A percentile compares a stretch with the other conserved stretches of the same genome.
phyloP scores from a whole-genome alignment of 2,329 filamentous ascomycete genomes.

The Colletotrichum sp. region DNA sequence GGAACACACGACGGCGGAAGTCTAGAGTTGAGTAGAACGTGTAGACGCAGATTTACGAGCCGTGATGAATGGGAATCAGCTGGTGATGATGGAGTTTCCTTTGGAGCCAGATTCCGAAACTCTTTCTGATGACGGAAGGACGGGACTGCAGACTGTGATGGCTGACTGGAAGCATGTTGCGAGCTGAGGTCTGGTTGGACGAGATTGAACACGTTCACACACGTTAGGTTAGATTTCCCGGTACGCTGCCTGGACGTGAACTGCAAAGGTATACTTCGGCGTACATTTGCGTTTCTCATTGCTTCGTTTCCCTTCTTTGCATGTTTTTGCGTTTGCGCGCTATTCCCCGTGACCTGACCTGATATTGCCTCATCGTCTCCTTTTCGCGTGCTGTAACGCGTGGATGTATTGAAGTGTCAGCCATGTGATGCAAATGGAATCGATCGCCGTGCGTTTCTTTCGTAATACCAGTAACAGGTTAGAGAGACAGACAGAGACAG shows the following conservation, averaged over 20 bases:
- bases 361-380: neutral
- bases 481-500: neutral
- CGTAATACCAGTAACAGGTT: neutral
- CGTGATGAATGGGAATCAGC: neutral
- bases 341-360: neutral
- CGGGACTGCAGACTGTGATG: neutral
- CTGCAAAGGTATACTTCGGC: neutral
- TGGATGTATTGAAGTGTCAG: neutral
- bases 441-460: neutral
- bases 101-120: constrained; percentile 18
- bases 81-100: constrained; percentile 10
- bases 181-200: constrained; percentile 2
- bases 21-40: neutral
- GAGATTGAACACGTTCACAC: neutral
- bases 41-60: neutral
- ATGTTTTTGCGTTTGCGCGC: neutral
- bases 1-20: neutral
- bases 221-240: neutral
- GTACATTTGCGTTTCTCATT: neutral
- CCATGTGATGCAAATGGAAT: neutral
- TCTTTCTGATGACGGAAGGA: neutral
- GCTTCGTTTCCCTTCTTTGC: neutral
- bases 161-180: neutral
- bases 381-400: neutral
- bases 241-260: neutral